Evolutionary conservation across 495 filamentous ascomycete species (phyloP).

Genomic region (Penicillium bovifimosum): DNA sequence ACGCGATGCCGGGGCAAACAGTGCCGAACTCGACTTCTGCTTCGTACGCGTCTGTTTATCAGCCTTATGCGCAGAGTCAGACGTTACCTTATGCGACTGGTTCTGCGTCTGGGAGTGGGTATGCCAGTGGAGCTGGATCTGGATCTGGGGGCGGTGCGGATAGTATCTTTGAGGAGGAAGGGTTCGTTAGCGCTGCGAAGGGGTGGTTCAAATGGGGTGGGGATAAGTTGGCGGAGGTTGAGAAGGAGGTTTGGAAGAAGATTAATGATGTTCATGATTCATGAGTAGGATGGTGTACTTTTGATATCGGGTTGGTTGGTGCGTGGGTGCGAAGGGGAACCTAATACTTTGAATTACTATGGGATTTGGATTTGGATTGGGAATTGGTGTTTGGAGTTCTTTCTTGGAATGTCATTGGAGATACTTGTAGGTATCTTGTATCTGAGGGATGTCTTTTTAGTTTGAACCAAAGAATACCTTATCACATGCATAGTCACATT

Average conservation of each 20-base stretch:
- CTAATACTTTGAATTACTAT: too few relatives aligned
- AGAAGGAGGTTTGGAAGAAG: conserved; percentile 67
- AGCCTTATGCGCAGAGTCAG: conserved; percentile 12
- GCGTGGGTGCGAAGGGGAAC: too few relatives aligned
- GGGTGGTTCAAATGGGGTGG: conserved; percentile 58
- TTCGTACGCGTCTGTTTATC: conserved; percentile 51
- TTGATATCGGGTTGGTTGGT: too few relatives aligned
- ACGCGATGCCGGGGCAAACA: conserved; percentile 5
- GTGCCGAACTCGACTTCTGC: conserved; percentile 37
- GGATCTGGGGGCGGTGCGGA: conserved; percentile 13
- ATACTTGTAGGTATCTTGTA: too few relatives aligned
- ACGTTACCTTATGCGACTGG: conserved; percentile 25
- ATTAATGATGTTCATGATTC: conserved; percentile 49
- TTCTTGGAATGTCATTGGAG: too few relatives aligned
- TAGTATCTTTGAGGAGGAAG: conserved; percentile 34
- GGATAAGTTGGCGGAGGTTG: conserved; percentile 54
- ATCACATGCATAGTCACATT: too few relatives aligned
- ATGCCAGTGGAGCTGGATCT: conserved; percentile 15
- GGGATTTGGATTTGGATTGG: neutral
- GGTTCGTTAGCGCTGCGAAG: conserved; percentile 51
- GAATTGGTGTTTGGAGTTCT: too few relatives aligned
- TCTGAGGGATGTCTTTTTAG: too few relatives aligned
- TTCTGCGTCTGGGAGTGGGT: conserved; percentile 13
- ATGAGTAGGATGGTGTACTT: too few relatives aligned
- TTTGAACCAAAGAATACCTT: too few relatives aligned